Evolutionary conservation across 192 early-diverging fungal species (phyloP).

Genomic region (Powellomyces hirtus): DNA sequence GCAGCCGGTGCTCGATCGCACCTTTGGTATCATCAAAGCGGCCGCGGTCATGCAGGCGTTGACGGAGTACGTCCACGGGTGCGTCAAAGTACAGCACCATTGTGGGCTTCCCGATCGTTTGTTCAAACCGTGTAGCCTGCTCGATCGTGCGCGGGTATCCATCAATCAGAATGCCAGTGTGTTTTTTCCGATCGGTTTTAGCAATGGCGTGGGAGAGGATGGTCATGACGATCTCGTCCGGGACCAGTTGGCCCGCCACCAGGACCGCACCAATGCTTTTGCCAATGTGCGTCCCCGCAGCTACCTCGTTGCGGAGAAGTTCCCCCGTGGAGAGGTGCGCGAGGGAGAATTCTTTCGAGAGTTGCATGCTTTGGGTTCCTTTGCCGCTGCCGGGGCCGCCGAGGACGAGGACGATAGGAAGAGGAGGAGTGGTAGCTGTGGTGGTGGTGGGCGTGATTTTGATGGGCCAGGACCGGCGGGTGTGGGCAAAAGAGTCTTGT

Average conservation of each 20-base stretch:
- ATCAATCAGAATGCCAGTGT: constrained; percentile 57
- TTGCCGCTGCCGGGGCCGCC: constrained; percentile 52
- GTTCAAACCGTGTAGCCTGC: constrained; percentile 50
- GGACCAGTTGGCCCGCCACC: constrained; percentile 81
- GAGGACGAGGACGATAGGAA: constrained; percentile 45
- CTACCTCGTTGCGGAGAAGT: constrained; percentile 82
- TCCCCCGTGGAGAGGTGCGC: constrained; percentile 95
- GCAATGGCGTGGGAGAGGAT: constrained; percentile 30
- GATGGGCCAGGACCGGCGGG: no score
- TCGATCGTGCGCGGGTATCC: constrained; percentile 65
- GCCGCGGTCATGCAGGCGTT: neutral
- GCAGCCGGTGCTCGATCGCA: constrained; percentile 7
- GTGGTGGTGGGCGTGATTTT: neutral
- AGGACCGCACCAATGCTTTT: constrained; percentile 78
- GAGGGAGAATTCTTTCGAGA: constrained; percentile 83
- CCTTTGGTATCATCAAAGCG: constrained; percentile 4
- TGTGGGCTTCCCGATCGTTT: neutral
- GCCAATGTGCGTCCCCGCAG: constrained; percentile 68
- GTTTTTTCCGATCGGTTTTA: constrained; percentile 17
- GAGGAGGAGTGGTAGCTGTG: neutral
- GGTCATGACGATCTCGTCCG: constrained; percentile 39
- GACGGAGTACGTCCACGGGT: neutral
- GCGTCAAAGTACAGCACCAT: constrained; percentile 19
- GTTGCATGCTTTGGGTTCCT: constrained; percentile 76
- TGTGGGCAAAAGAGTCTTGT: no score